Base-by-base conservation (phyloP, 2,329 filamentous ascomycete genomes). In the Clarireedia sp. region DNA sequence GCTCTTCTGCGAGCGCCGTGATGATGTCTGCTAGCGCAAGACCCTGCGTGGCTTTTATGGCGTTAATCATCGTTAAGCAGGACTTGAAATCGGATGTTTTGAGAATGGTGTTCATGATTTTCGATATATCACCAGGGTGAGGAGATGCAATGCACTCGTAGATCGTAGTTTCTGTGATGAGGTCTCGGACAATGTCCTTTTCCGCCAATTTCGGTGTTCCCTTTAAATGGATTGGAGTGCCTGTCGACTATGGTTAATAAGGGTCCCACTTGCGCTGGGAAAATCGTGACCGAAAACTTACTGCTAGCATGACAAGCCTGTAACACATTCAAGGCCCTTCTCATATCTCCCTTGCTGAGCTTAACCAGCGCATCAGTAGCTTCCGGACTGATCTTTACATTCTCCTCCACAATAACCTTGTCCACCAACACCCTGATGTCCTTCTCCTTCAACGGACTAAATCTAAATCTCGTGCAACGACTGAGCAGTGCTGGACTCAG, bases 111-210 rank as follows among this genome's bases (percentile, higher is more conserved):
- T 86, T 80, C 62, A 91, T 78, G 53, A 99, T 97, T 64, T 87
- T 83, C 62, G 82, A 79, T 67, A 97, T 90, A 65, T 96, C 92
- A 23, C 86, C 83, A 0, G 94, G 94, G 63, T 95, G 91, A 3
- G 94, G 94, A 1, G 92, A 92, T 8, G 94, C 94, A 68, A 99
- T 95, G 72, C 94, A 99, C 71, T 90, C 91, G 77, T 96, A 99
- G 67, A 99, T 97, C 7, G 84, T 86, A 19, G 89, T 90, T 69
- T 96, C 87, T 37, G 88, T 96, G 62, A 96, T 96, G 63, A 89
- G 81, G 57, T 97, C 92, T 41, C 90, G 80, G 54, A 86, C 77
- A 26, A 91, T 82, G 53, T 85, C 79, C 72, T 80, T 76, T 59
- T 86, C 75, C 59, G 77, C 77, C 5, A 80, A 71, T 68, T 82